A percentile compares a stretch with the other conserved stretches of the same genome.
phyloP scores from a whole-genome alignment of 352 stramenopile genomes.

The Phytopythium oedochilum region DNA sequence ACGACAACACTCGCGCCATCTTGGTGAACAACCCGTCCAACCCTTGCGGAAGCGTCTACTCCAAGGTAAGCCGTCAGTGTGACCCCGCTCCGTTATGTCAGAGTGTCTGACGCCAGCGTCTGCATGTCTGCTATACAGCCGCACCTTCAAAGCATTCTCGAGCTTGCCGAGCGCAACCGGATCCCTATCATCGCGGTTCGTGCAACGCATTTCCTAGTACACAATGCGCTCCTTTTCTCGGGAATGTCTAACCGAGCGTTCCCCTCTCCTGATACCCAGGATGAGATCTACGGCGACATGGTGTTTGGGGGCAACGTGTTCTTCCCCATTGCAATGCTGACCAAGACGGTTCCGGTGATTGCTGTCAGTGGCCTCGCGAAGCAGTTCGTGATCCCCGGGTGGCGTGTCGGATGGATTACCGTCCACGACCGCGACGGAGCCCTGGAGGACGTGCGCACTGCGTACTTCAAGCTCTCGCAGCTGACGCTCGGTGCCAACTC shows the following conservation, averaged over 20 bases:
- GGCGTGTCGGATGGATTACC: conserved; percentile 94
- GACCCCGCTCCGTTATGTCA: background rate
- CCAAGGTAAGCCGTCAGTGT: conserved; percentile 49
- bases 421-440: conserved; percentile 90
- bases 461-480: conserved; percentile 91
- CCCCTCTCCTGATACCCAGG: conserved; percentile 13
- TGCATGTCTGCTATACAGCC: conserved; percentile 11
- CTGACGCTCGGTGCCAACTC: conserved; percentile 92
- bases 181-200: conserved; percentile 92
- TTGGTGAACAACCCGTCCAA: conserved; percentile 96
- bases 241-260: background rate
- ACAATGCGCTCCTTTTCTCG: background rate
- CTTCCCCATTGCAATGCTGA: conserved; percentile 80
- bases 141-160: conserved; percentile 73
- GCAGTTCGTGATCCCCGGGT: conserved; percentile 95
- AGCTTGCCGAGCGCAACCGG: conserved; percentile 76
- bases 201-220: background rate
- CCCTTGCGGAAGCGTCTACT: conserved; percentile 94
- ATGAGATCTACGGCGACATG: conserved; percentile 87
- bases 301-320: conserved; percentile 72
- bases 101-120: background rate
- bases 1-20: conserved; percentile 88
- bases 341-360: conserved; percentile 80
- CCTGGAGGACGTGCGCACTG: conserved; percentile 80
- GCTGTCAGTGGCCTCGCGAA: conserved; percentile 89